phyloP scores from a whole-genome alignment of 1,139 yeast species.

The Geotrichum europaeum region DNA sequence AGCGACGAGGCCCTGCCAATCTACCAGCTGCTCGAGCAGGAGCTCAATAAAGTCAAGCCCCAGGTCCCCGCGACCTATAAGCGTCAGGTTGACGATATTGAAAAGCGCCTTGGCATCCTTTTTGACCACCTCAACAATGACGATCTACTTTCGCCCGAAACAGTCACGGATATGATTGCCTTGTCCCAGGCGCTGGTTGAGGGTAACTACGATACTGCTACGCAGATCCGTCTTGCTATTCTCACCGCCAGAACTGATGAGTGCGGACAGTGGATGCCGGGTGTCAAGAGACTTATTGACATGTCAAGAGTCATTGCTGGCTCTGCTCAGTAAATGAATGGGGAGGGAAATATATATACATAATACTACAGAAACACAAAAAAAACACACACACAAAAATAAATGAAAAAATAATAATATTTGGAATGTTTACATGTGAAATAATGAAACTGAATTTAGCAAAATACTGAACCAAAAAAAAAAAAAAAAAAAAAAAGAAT shows the following conservation, averaged over 20 bases:
- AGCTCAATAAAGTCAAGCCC: slow-evolving; percentile 61
- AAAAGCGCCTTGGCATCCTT: slow-evolving; percentile 68
- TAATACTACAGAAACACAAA: background rate
- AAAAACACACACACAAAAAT: too few relatives aligned
- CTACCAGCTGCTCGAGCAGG: slow-evolving; percentile 47
- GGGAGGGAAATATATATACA: background rate
- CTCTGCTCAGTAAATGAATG: background rate
- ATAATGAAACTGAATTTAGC: too few relatives aligned
- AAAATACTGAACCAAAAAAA: too few relatives aligned
- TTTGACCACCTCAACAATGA: slow-evolving; percentile 76
- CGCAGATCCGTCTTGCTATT: slow-evolving; percentile 46
- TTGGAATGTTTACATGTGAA: too few relatives aligned
- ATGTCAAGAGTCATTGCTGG: slow-evolving; percentile 41
- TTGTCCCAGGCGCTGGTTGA: slow-evolving; percentile 48
- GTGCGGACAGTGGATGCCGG: slow-evolving; percentile 89
- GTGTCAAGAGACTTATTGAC: slow-evolving; percentile 80
- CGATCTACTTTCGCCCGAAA: slow-evolving; percentile 55
- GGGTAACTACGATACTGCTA: slow-evolving; percentile 57
- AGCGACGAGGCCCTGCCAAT: slow-evolving; percentile 56
- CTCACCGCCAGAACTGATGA: slow-evolving; percentile 65
- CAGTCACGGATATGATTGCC: slow-evolving; percentile 48
- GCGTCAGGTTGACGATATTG: slow-evolving; percentile 76
- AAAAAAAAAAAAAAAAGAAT: too few relatives aligned
- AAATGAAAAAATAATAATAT: too few relatives aligned
- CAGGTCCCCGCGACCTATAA: slow-evolving; percentile 67